Conservation (phyloP, 352 stramenopile genomes). For the Stramenopiles sp. region DNA sequence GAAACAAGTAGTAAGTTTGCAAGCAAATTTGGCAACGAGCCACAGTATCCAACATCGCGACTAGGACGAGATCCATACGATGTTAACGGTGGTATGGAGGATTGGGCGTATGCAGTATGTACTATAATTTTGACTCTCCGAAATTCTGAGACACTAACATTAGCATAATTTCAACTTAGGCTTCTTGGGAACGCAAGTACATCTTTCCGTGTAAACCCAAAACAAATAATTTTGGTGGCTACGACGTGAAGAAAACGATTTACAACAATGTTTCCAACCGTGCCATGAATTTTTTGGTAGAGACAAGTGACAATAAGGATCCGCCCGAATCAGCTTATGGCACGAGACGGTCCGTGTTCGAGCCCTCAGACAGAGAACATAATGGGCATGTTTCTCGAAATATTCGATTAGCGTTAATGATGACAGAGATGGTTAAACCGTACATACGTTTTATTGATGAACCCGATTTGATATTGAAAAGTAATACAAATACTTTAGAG, state of each 20-base stretch:
- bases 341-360: constrained; percentile 39
- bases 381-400: constrained; percentile 83
- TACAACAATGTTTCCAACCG: constrained; percentile 79
- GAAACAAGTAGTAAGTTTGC: constrained; percentile 43
- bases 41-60: constrained; percentile 45
- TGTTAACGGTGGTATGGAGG: constrained; percentile 89
- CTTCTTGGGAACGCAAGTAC: not conserved
- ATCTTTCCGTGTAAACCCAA: constrained; percentile 45
- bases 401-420: constrained; percentile 70
- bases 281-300: constrained; percentile 85
- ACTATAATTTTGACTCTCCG: constrained; percentile 63
- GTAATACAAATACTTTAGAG: not conserved
- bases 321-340: constrained; percentile 47
- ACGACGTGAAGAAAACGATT: constrained; percentile 55
- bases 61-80: constrained; percentile 89
- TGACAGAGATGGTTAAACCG: constrained; percentile 81
- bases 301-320: constrained; percentile 74
- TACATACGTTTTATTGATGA: constrained; percentile 56
- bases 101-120: constrained; percentile 79
- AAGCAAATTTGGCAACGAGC: constrained; percentile 40
- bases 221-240: constrained; percentile 50
- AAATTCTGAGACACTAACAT: constrained; percentile 31
- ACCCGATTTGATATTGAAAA: not conserved
- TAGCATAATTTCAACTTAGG: constrained; percentile 33
- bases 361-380: constrained; percentile 17